Evolutionary conservation across 164 flowering plant genomes (phyloP).

Genomic region (Platanus orientalis): DNA sequence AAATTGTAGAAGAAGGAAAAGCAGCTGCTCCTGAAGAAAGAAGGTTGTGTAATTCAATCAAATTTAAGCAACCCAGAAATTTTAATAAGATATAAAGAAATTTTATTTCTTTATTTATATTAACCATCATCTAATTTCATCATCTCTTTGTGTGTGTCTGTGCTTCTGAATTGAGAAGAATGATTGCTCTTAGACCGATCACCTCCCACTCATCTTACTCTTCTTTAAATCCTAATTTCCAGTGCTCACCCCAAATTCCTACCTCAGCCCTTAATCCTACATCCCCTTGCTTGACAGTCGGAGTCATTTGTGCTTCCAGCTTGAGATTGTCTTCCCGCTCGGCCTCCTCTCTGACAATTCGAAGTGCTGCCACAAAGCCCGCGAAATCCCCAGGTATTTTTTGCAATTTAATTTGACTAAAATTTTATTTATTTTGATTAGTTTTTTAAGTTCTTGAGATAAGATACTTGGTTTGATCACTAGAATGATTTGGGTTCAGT

Average conservation of each 20-base stretch:
- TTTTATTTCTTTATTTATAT: too few relatives aligned
- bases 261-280: conserved; percentile 17
- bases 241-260: conserved; percentile 15
- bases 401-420: not conserved
- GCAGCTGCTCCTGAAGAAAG: not conserved
- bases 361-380: conserved; percentile 70
- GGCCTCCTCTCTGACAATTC: conserved; percentile 31
- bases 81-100: too few relatives aligned
- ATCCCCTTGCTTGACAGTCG: conserved; percentile 11
- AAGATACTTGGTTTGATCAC: not conserved
- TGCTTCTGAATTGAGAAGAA: conserved; percentile 3
- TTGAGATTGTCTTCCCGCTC: conserved; percentile 12
- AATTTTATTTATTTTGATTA: not conserved
- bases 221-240: conserved; percentile 24
- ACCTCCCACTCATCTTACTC: conserved; percentile 29
- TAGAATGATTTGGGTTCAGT: not conserved
- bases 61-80: not conserved
- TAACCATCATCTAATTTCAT: not conserved
- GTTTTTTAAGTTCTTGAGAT: not conserved
- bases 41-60: not conserved
- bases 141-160: not conserved
- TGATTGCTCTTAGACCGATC: conserved; percentile 41
- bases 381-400: conserved; percentile 85
- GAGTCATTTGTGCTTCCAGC: conserved; percentile 12
- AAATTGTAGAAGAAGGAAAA: not conserved